Percentiles rank a stretch among this genome's conserved stretches.
These are phyloP conservation scores for Pleurotus platypus DNA, from an alignment of 768 basidiomycete genomes.

Conservation along the genomic window DNA sequence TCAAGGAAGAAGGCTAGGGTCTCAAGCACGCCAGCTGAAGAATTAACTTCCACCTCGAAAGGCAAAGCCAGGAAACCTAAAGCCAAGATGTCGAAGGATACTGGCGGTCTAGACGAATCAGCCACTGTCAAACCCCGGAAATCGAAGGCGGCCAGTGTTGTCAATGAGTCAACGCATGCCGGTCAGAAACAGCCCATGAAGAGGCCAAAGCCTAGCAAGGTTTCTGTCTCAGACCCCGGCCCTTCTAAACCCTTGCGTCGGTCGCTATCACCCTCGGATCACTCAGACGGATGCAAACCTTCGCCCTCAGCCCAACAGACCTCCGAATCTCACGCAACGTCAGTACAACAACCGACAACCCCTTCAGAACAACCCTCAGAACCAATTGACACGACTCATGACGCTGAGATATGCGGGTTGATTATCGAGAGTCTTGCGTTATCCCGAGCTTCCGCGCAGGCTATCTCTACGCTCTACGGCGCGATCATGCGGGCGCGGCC, in stretches of 20 bases:
- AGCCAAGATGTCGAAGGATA: not conserved
- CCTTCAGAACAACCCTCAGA: not conserved
- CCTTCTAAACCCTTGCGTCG: not conserved
- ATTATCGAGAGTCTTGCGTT: slow-evolving; percentile 67
- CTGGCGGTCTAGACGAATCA: too few relatives aligned
- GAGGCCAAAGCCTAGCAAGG: not conserved
- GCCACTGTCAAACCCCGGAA: not conserved
- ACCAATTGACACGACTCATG: slow-evolving; percentile 17
- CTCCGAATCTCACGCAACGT: not conserved
- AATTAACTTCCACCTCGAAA: slow-evolving; percentile 1
- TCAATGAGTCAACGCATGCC: not conserved
- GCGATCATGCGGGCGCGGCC: slow-evolving; percentile 53
- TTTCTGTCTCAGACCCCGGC: not conserved
- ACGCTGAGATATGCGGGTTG: slow-evolving; percentile 57
- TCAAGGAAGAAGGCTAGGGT: not conserved
- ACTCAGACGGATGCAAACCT: not conserved
- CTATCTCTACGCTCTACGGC: slow-evolving; percentile 49
- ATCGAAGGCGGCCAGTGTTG: not conserved
- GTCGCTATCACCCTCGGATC: not conserved
- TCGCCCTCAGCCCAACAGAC: not conserved
- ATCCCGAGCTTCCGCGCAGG: slow-evolving; percentile 67
- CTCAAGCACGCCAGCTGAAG: not conserved
- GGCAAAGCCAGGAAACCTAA: slow-evolving; percentile 14
- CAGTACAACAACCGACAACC: slow-evolving; percentile 4
- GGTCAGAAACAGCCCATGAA: not conserved